Percentiles rank a stretch among this genome's conserved stretches.
Conservation (phyloP, 805 yeast genomes). For the Metschnikowia aberdeeniae region DNA sequence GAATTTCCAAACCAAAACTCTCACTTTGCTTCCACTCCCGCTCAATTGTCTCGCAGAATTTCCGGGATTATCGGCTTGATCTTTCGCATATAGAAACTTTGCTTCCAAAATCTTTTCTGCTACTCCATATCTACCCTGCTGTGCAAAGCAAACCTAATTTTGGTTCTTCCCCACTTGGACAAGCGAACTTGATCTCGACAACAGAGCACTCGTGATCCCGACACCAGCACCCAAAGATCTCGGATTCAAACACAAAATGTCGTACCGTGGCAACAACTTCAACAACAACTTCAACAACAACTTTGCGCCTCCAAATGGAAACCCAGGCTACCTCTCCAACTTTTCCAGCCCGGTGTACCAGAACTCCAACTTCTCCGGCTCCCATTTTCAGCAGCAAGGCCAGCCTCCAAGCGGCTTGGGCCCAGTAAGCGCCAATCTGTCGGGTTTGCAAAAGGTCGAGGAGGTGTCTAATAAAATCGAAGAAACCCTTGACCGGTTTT, state of each 20-base stretch:
- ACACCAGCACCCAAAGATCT: background rate
- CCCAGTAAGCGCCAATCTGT: slow-evolving; percentile 24
- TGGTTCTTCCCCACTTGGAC: slow-evolving; percentile 2
- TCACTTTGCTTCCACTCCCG: background rate
- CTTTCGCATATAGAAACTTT: no score
- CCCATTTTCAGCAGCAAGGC: slow-evolving; percentile 11
- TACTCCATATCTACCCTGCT: no score
- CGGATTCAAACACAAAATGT: slow-evolving; percentile 21
- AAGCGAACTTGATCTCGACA: background rate
- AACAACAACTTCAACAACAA: slow-evolving; percentile 37
- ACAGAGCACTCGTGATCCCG: background rate
- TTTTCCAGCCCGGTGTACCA: slow-evolving; percentile 1
- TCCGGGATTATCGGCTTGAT: no score
- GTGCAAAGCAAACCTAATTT: background rate
- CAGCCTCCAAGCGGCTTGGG: slow-evolving; percentile 14
- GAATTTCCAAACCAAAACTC: slow-evolving; percentile 5
- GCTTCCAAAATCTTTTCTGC: no score
- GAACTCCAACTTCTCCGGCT: slow-evolving; percentile 3
- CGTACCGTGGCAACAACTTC: slow-evolving; percentile 38
- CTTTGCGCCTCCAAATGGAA: slow-evolving; percentile 18
- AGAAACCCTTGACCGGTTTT: slow-evolving; percentile 47
- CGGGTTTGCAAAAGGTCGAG: slow-evolving; percentile 44
- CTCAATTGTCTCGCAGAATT: no score
- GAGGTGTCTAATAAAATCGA: slow-evolving; percentile 51
- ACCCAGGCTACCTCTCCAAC: background rate